Base-by-base conservation (phyloP, 805 yeast genomes). In the Monosporozyma unispora region DNA sequence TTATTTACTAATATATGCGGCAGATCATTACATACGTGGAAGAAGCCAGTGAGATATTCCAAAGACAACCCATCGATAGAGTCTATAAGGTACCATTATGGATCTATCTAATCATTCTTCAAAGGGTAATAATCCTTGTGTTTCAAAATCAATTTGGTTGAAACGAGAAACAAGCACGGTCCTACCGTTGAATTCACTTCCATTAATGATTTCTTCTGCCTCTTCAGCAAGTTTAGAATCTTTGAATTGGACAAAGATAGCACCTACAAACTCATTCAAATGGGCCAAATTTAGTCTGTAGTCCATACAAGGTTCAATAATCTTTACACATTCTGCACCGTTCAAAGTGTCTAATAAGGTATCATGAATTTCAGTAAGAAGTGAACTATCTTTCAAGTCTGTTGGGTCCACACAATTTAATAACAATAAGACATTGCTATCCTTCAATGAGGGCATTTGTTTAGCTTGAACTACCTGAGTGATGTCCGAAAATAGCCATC, bases 121-220 rank as follows among this genome's bases (percentile, higher is more conserved):
- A 21, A 39, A 39, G 8, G 42, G 42, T 21, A 39, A 27, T 19
- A 39, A 21, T 4, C 42, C 42, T 14, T 11, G 2, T 10, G 42
- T 39, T 21, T 39, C 42, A 12, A 39, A 39, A 21, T 39, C 42
- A 4, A 9, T 19, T 21, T 19, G 42, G 22, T 80, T 76, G 53
- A 76, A 73, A 57, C 71, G 86, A 0, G 84, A 74, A 50, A 86
- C 80, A 16, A 90, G 54, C 0, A 89, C 79, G 0, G 84, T 74
- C 46, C 96, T 70, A 43, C 80, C 89, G 54, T 81, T 78, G 60
- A 81, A 89, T 47, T 67, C 66, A 47, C 82, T 67, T 1, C 96
- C 96, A 8, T 84, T 79, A 16, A 87, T 56, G 9, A 72, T 75
- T 9, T 65, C 51, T 65, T 79, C 69, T 0, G 93, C 95, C 8